Conservation (phyloP, 352 stramenopile species). For the Globisporangium middletonii region DNA sequence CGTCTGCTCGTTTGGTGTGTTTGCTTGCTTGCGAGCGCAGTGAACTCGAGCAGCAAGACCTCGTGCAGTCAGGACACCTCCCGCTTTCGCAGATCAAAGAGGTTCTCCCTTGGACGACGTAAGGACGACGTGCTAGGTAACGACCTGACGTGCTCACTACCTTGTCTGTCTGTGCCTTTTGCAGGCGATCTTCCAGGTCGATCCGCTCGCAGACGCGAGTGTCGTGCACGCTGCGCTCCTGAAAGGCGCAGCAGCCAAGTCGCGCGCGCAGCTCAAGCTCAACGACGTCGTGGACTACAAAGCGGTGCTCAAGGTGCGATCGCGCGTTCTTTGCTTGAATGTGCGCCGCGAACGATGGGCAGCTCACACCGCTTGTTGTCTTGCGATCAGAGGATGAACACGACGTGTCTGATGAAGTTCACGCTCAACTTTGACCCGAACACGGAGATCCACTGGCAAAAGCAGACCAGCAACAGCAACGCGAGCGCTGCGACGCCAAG, state of each 20-base stretch:
- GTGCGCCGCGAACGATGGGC: background rate
- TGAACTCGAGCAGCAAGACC: constrained; percentile 50
- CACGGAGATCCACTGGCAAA: constrained; percentile 45
- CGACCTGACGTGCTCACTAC: background rate
- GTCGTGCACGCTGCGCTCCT: constrained; percentile 25
- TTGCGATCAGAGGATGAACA: constrained; percentile 53
- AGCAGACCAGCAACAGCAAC: constrained; percentile 2
- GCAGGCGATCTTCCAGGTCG: constrained; percentile 38
- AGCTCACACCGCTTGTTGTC: background rate
- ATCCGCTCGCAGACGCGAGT: constrained; percentile 38
- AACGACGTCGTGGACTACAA: constrained; percentile 55
- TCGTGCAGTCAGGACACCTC: constrained; percentile 33
- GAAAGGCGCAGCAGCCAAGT: constrained; percentile 38
- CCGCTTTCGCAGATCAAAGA: constrained; percentile 28
- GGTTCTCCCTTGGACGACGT: constrained; percentile 6
- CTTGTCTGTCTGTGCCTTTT: background rate
- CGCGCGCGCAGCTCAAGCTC: constrained; percentile 33
- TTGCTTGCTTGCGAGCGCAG: constrained; percentile 14
- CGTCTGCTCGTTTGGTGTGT: background rate
- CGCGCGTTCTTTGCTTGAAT: background rate
- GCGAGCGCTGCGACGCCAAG: background rate
- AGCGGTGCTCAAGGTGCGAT: constrained; percentile 37
- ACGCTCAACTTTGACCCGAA: constrained; percentile 64
- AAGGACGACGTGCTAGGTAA: background rate
- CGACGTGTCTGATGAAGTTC: constrained; percentile 67